A percentile compares a stretch with the other conserved stretches of the same genome.
phyloP scores from a whole-genome alignment of 1,284 basidiomycete species.

The Boletus sp. region DNA sequence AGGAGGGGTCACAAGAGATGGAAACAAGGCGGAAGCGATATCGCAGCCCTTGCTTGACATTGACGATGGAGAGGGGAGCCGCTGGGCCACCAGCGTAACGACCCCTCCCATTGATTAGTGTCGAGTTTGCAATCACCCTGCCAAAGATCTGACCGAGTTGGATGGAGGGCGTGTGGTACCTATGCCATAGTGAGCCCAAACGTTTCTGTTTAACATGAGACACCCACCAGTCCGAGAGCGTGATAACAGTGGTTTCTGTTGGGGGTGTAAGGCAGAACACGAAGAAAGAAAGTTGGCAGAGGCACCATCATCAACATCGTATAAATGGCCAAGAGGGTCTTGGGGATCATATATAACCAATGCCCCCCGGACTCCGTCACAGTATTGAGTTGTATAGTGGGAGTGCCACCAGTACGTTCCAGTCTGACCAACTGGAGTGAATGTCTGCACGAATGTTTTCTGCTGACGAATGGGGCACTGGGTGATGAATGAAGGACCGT shows the following conservation, averaged over 20 bases:
- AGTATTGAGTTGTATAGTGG: slow-evolving; percentile 39
- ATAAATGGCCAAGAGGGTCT: slow-evolving; percentile 39
- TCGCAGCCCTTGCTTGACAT: slow-evolving; percentile 27
- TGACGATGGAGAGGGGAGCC: slow-evolving; percentile 39
- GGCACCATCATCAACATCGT: slow-evolving; percentile 44
- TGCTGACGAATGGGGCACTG: slow-evolving; percentile 39
- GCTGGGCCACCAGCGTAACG: slow-evolving; percentile 42
- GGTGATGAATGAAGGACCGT: slow-evolving; percentile 37
- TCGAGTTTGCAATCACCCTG: slow-evolving; percentile 33
- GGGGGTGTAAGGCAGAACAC: background rate
- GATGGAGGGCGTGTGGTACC: slow-evolving; percentile 26
- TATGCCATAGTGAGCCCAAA: slow-evolving; percentile 16
- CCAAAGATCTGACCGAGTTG: slow-evolving; percentile 2
- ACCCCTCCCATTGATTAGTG: slow-evolving; percentile 53
- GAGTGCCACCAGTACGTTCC: slow-evolving; percentile 43
- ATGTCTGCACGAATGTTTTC: slow-evolving; percentile 29
- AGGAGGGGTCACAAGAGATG: slow-evolving; percentile 41
- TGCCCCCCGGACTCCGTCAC: slow-evolving; percentile 50
- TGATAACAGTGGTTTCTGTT: slow-evolving; percentile 35
- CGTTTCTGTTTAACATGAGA: background rate
- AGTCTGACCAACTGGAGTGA: slow-evolving; percentile 23
- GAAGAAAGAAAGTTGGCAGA: background rate
- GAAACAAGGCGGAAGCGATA: slow-evolving; percentile 41
- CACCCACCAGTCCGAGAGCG: slow-evolving; percentile 36
- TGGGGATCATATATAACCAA: slow-evolving; percentile 44